phyloP scores from a whole-genome alignment of 495 filamentous ascomycete genomes.

The Xylaria castorea region DNA sequence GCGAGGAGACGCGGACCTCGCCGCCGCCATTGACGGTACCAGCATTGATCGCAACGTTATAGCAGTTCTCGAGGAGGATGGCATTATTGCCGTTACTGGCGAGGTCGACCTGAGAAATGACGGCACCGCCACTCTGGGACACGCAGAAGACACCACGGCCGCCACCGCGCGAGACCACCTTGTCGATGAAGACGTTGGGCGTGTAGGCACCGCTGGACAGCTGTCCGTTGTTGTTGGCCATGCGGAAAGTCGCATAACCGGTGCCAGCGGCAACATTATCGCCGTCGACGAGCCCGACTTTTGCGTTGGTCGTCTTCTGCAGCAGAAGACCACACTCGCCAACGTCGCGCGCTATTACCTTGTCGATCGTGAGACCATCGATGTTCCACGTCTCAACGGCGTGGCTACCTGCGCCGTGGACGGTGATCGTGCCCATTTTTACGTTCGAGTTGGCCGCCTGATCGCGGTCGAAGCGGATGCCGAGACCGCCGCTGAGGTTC shows the following conservation, averaged over 20 bases:
- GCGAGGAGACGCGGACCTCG: constrained; percentile 51
- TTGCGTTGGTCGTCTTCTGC: constrained; percentile 50
- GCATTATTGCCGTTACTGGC: constrained; percentile 55
- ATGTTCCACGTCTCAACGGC: constrained; percentile 58
- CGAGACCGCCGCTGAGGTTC: constrained; percentile 53
- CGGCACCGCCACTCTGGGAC: constrained; percentile 51
- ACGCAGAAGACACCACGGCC: constrained; percentile 57
- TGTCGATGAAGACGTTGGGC: constrained; percentile 52
- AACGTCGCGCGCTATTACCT: constrained; percentile 52
- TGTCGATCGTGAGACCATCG: constrained; percentile 47
- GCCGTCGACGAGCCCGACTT: constrained; percentile 53
- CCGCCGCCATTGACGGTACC: constrained; percentile 54
- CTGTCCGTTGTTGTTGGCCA: constrained; percentile 55
- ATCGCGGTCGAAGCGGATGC: constrained; percentile 57
- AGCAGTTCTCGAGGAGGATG: constrained; percentile 58
- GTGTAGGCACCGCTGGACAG: constrained; percentile 46
- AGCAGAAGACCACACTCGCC: constrained; percentile 54
- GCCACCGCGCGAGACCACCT: constrained; percentile 53
- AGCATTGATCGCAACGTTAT: constrained; percentile 49
- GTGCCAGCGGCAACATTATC: constrained; percentile 51
- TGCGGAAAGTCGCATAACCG: constrained; percentile 54
- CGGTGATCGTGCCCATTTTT: constrained; percentile 49
- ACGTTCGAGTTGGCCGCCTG: constrained; percentile 50
- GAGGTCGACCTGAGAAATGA: constrained; percentile 48
- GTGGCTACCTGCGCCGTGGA: constrained; percentile 53